Evolutionary conservation across 371 early-diverging fungal species (phyloP), one percentile per base, ranked within the genome.

Genomic region (Apophysomyces sp.): DNA sequence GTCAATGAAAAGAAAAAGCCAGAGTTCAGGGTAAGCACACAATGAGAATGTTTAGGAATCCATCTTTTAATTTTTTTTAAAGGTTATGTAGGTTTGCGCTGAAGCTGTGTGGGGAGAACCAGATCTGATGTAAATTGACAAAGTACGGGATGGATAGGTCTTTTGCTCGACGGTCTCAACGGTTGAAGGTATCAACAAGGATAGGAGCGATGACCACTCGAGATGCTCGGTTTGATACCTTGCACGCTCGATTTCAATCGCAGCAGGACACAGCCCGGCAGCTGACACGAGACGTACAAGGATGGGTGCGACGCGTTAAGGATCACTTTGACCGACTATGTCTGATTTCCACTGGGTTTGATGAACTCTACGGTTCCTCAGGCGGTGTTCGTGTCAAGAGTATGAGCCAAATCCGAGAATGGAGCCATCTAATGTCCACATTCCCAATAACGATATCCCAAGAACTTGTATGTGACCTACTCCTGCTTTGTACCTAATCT

Each of bases 121-220:
- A 18, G 28, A n/a, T 51, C 28, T 28, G 24, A 31, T 29, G n/a
- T 53, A 4, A 53, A 31, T 53, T 44, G 24, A 16, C 26, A 44
- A 44, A 44, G 24, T 86, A 88, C 51, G 87, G 88, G 5, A 81
- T 92, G 67, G 86, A 81, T 68, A 92, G 90, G 63, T 87, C 84
- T 53, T 72, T 88, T 52, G 76, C 83, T 2, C 71, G 90, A 24
- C 85, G 86, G 24, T 82, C 86, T 0, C 85, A 87, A 28, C 80
- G 83, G 63, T 58, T 87, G 13, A 86, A 87, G 55, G 82, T 85
- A 61, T 80, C 75, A 12, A 80, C 83, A 12, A 84, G 41, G 6
- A 40, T 51, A 24, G 18, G 36, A 27, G 36, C 40, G 2, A 11
- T 49, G 27, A 36, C 82, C 18, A 65, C 85, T 5, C 72, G 75